These are phyloP conservation scores for Anisogramma anomala DNA, from an alignment of 2,329 filamentous ascomycete species.

Conservation along the genomic window DNA sequence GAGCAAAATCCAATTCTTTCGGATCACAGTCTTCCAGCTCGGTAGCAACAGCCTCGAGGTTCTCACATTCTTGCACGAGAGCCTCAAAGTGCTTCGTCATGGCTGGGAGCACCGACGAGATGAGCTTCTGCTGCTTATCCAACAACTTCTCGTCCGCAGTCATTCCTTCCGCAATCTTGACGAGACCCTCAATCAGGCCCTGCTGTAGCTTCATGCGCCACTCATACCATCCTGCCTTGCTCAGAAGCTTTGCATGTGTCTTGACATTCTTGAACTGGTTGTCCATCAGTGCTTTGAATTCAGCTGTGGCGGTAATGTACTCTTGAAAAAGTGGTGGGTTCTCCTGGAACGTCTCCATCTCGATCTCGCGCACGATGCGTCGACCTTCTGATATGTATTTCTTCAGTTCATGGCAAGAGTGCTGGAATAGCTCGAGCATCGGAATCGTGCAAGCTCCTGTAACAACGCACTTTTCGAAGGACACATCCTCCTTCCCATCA, in stretches of 20 bases:
- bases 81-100: conserved; percentile 49
- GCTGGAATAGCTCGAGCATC: conserved; percentile 88
- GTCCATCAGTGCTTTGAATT: conserved; percentile 80
- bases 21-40: conserved; percentile 73
- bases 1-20: conserved; percentile 60
- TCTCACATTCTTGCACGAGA: conserved; percentile 52
- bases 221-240: conserved; percentile 96
- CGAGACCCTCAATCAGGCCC: conserved; percentile 69
- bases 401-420: conserved; percentile 90
- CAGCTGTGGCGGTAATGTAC: conserved; percentile 74
- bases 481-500: conserved; percentile 38
- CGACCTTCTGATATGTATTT: conserved; percentile 92
- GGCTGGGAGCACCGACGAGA: conserved; percentile 56
- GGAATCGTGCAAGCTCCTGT: conserved; percentile 85
- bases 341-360: conserved; percentile 75
- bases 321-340: conserved; percentile 87
- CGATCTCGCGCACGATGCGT: conserved; percentile 80
- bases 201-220: conserved; percentile 85
- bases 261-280: conserved; percentile 97
- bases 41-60: conserved; percentile 58
- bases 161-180: conserved; percentile 67
- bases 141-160: conserved; percentile 58
- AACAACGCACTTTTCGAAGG: conserved; percentile 68
- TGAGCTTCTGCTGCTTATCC: conserved; percentile 53
- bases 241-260: conserved; percentile 76